These are phyloP conservation scores for Mantamonas sphyraenae DNA, from an alignment of 78 protist genomes.

Conservation along the genomic window DNA sequence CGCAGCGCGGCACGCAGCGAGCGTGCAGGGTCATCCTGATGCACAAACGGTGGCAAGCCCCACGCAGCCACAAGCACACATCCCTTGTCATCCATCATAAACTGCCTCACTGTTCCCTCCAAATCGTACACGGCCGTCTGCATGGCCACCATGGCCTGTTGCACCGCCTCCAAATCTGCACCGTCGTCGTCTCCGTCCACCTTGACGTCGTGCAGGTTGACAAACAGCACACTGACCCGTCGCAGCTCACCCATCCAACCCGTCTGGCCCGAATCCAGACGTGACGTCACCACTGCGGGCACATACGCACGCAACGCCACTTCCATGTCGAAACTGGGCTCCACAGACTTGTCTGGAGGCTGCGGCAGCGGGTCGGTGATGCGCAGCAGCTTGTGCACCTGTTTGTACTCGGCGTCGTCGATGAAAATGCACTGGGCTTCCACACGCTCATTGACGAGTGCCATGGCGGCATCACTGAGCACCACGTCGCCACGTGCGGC, in stretches of 20 bases:
- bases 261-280: constrained; percentile 1
- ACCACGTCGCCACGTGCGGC: constrained; percentile 63
- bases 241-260: constrained; percentile 53
- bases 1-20: constrained; percentile 54
- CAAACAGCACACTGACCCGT: constrained; percentile 41
- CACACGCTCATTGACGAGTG: not conserved
- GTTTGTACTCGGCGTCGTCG: constrained; percentile 12
- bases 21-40: constrained; percentile 63
- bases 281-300: constrained; percentile 36
- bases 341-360: constrained; percentile 1
- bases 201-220: constrained; percentile 13
- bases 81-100: constrained; percentile 57
- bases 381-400: constrained; percentile 4
- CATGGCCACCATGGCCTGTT: constrained; percentile 18
- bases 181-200: too few species aligned
- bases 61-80: constrained; percentile 60
- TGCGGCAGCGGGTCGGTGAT: not conserved
- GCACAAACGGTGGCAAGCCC: constrained; percentile 50
- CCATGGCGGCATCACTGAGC: not conserved
- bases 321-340: constrained; percentile 35
- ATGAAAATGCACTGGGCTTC: not conserved
- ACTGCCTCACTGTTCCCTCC: constrained; percentile 53
- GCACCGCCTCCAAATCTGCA: too few species aligned
- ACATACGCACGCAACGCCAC: constrained; percentile 30
- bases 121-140: constrained; percentile 34